Evolutionary conservation across 139 green algal species (phyloP).

Genomic region (Eudorina sp.): DNA sequence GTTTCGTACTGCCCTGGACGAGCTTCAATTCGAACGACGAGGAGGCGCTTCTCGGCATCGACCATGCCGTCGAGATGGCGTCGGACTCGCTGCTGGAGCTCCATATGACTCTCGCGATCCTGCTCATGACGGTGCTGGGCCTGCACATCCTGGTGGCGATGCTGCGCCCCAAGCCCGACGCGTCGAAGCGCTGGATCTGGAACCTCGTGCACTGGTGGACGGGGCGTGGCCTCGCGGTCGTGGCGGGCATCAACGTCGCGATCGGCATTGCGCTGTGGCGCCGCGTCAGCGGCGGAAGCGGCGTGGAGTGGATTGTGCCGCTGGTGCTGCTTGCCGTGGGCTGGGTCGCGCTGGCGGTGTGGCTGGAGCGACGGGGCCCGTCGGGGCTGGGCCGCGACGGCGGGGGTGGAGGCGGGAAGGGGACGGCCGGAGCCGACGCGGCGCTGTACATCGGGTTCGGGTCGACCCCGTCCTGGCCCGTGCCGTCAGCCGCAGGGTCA

Average conservation of each 20-base stretch:
- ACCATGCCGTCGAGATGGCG: background rate
- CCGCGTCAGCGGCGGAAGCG: background rate
- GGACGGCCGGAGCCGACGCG: too few species aligned
- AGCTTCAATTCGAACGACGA: slow-evolving; percentile 7
- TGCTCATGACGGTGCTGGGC: background rate
- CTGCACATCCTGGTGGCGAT: slow-evolving; percentile 29
- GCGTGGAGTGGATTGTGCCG: background rate
- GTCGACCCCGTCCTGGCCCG: too few species aligned
- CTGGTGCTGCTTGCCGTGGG: slow-evolving; percentile 7
- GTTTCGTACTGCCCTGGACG: slow-evolving; percentile 41
- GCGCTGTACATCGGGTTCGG: too few species aligned
- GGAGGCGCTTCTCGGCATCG: background rate
- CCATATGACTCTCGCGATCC: slow-evolving; percentile 16
- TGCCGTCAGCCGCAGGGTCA: too few species aligned
- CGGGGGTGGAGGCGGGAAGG: background rate
- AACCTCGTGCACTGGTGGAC: slow-evolving; percentile 48
- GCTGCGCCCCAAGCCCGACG: slow-evolving; percentile 45
- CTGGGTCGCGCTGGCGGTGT: background rate
- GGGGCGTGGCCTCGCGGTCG: background rate
- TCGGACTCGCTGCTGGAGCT: background rate
- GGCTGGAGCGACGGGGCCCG: background rate
- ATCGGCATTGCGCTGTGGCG: slow-evolving; percentile 46
- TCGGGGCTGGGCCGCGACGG: slow-evolving; percentile 11
- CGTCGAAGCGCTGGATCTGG: background rate
- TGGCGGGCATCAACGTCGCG: slow-evolving; percentile 38